These are phyloP conservation scores for Phyllosticta citriasiana DNA, from an alignment of 2,329 filamentous ascomycete species.

Conservation along the genomic window DNA sequence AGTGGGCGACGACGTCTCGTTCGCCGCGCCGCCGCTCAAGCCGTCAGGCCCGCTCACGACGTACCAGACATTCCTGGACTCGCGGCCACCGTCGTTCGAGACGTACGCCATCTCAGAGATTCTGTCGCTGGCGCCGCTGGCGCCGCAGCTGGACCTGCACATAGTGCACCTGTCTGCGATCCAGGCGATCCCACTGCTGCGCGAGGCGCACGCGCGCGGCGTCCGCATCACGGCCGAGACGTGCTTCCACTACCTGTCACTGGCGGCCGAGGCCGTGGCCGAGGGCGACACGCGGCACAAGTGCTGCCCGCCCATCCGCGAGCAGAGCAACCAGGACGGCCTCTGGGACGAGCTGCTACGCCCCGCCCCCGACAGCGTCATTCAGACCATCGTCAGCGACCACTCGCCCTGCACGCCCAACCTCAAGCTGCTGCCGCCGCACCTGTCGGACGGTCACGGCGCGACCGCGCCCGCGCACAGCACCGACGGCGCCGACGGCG, in stretches of 20 bases:
- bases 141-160: conserved; percentile 75
- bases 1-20: conserved; percentile 66
- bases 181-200: conserved; percentile 73
- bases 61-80: conserved; percentile 87
- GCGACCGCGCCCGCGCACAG: conserved; percentile 14
- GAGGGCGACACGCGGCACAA: conserved; percentile 88
- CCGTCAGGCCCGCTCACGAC: conserved; percentile 62
- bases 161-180: conserved; percentile 91
- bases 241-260: conserved; percentile 86
- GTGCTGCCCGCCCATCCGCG: conserved; percentile 87
- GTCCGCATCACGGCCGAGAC: conserved; percentile 88
- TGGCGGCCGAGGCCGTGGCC: conserved; percentile 71
- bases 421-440: conserved; percentile 72
- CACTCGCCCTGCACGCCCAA: conserved; percentile 95
- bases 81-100: conserved; percentile 80
- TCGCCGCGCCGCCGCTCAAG: conserved; percentile 56
- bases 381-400: conserved; percentile 86
- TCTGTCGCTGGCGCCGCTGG: conserved; percentile 66
- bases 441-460: conserved; percentile 45
- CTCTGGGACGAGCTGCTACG: conserved; percentile 72
- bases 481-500: conserved; percentile 45
- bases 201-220: conserved; percentile 59
- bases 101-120: conserved; percentile 85
- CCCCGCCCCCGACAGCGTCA: conserved; percentile 53
- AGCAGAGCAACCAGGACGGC: conserved; percentile 67